A percentile compares a stretch with the other conserved stretches of the same genome.
These are phyloP conservation scores for Botrytis porri DNA, from an alignment of 2,329 filamentous ascomycete species.

Conservation along the genomic window DNA sequence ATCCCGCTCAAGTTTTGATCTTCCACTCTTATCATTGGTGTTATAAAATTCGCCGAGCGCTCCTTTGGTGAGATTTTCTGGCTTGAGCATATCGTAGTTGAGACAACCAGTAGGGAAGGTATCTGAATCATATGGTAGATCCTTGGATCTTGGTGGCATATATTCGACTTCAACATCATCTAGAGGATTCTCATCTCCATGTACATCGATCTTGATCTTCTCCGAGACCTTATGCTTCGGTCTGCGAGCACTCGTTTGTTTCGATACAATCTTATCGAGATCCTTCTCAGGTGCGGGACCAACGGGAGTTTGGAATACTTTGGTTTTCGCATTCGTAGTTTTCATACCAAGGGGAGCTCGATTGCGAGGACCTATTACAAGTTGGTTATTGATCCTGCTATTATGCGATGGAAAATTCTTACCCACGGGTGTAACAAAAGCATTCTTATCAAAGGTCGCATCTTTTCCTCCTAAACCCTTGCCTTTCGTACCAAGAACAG, in stretches of 20 bases:
- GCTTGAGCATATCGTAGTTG: slow-evolving; percentile 56
- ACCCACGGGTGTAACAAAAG: slow-evolving; percentile 81
- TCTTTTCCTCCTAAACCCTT: slow-evolving; percentile 54
- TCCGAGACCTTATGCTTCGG: slow-evolving; percentile 53
- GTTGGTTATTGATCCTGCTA: not conserved
- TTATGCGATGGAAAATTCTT: slow-evolving; percentile 39
- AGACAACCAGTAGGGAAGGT: slow-evolving; percentile 58
- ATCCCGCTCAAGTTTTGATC: slow-evolving; percentile 60
- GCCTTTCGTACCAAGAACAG: slow-evolving; percentile 43
- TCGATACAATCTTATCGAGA: slow-evolving; percentile 59
- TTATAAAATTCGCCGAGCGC: slow-evolving; percentile 45
- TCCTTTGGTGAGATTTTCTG: slow-evolving; percentile 57
- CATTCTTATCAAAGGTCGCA: slow-evolving; percentile 53
- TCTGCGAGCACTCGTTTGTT: slow-evolving; percentile 54
- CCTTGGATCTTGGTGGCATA: slow-evolving; percentile 70
- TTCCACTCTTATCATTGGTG: slow-evolving; percentile 64
- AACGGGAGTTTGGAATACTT: slow-evolving; percentile 62
- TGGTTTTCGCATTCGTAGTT: slow-evolving; percentile 90
- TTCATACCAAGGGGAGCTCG: slow-evolving; percentile 88
- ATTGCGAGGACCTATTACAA: slow-evolving; percentile 48
- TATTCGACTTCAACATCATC: slow-evolving; percentile 77
- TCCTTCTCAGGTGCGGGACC: slow-evolving; percentile 59
- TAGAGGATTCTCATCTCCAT: slow-evolving; percentile 49
- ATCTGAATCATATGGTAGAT: slow-evolving; percentile 67
- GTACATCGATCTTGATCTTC: slow-evolving; percentile 61